Evolutionary conservation across 768 basidiomycete species (phyloP).

Genomic region (Pisolithus microcarpus): DNA sequence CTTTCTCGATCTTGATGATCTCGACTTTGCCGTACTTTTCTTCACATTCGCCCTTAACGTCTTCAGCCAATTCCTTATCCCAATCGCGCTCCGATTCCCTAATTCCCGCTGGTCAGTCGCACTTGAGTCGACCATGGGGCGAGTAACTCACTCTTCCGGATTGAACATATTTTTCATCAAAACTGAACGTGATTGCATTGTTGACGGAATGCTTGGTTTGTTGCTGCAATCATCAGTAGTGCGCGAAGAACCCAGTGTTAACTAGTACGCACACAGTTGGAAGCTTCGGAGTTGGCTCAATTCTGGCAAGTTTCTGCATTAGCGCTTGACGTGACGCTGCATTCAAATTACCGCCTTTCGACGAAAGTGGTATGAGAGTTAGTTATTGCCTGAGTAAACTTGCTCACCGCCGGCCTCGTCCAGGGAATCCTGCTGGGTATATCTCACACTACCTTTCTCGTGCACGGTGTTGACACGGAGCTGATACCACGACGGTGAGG

Average conservation of each 20-base stretch:
- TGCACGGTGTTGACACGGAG: constrained; percentile 89
- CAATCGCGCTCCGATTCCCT: constrained; percentile 95
- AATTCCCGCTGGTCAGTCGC: constrained; percentile 7
- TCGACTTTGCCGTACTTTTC: constrained; percentile 82
- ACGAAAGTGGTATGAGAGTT: constrained; percentile 7
- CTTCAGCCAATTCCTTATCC: constrained; percentile 94
- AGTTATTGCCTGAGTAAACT: neutral
- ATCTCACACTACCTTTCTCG: constrained; percentile 75
- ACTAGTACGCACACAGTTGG: constrained; percentile 51
- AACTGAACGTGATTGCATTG: constrained; percentile 85
- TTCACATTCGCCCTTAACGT: constrained; percentile 93
- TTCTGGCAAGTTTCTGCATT: constrained; percentile 99
- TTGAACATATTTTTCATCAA: constrained; percentile 94
- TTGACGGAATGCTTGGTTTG: constrained; percentile 73
- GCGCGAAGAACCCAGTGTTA: neutral
- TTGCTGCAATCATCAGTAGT: constrained; percentile 37
- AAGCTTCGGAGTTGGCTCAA: constrained; percentile 56
- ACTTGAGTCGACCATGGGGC: neutral
- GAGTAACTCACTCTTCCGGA: constrained; percentile 77
- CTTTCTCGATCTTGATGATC: constrained; percentile 88
- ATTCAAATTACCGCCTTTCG: constrained; percentile 90
- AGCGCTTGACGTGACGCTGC: constrained; percentile 97
- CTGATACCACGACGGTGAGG: constrained; percentile 31
- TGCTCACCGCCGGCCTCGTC: constrained; percentile 83
- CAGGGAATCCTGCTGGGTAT: constrained; percentile 70